A percentile compares a stretch with the other conserved stretches of the same genome.
Conservation (phyloP, 306 rosid genomes). For the Casuarina equisetifolia region DNA sequence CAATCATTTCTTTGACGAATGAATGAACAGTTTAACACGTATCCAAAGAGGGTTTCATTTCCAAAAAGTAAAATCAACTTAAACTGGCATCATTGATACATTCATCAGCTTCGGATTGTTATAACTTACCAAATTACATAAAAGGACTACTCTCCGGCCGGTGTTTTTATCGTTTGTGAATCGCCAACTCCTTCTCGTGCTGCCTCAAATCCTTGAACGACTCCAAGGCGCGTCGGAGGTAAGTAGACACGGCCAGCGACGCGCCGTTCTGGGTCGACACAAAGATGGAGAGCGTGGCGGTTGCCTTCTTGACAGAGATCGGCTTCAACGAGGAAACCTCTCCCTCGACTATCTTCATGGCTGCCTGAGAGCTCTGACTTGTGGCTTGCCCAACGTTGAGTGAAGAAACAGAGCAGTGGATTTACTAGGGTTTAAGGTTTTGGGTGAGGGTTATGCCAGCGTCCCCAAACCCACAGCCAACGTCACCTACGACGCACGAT, state of each 20-base stretch:
- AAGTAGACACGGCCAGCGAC: slow-evolving; percentile 30
- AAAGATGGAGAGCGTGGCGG: slow-evolving; percentile 37
- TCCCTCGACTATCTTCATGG: slow-evolving; percentile 40
- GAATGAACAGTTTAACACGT: not conserved
- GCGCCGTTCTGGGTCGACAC: slow-evolving; percentile 39
- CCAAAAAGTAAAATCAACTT: not conserved
- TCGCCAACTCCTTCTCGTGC: too few relatives aligned
- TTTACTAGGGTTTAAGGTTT: too few relatives aligned
- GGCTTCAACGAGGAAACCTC: slow-evolving; percentile 38
- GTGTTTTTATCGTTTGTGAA: too few relatives aligned
- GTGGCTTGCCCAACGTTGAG: too few relatives aligned
- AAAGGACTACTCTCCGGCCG: not conserved
- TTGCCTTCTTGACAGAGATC: slow-evolving; percentile 45
- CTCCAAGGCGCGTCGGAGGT: slow-evolving; percentile 42
- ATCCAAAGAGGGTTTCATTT: not conserved
- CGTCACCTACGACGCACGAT: too few relatives aligned
- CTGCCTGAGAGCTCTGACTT: not conserved
- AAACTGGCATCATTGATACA: not conserved
- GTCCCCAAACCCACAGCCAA: too few relatives aligned
- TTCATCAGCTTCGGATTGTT: not conserved
- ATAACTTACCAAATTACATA: not conserved
- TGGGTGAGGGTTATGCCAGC: too few relatives aligned
- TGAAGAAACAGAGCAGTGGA: too few relatives aligned
- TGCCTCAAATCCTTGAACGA: slow-evolving; percentile 38
- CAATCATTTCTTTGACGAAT: not conserved